Evolutionary conservation across 106 monocot species (phyloP).

Genomic region (Dendrobium nobile): DNA sequence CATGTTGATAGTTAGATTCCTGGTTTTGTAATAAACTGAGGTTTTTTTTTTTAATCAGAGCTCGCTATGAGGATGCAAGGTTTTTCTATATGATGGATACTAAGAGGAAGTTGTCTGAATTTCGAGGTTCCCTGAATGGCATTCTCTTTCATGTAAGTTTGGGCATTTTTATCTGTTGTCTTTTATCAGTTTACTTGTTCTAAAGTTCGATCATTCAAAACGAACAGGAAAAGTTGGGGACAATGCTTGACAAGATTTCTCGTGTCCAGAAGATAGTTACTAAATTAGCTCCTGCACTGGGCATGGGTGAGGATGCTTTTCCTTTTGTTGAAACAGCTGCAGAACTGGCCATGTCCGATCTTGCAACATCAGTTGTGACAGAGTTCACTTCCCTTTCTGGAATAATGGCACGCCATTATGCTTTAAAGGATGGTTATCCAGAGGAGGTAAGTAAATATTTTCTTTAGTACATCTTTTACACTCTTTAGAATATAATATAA

Average conservation of each 20-base stretch:
- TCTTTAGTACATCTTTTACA: neutral
- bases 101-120: constrained; percentile 71
- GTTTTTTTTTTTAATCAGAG: constrained; percentile 37
- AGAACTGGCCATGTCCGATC: constrained; percentile 91
- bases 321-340: constrained; percentile 62
- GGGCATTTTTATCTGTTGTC: neutral
- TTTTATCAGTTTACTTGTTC: neutral
- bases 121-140: constrained; percentile 58
- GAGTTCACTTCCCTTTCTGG: constrained; percentile 95
- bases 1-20: neutral
- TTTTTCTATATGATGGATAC: constrained; percentile 91
- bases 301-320: constrained; percentile 38
- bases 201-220: constrained; percentile 6
- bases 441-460: constrained; percentile 39
- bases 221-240: constrained; percentile 85
- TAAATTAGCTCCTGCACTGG: constrained; percentile 48
- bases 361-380: constrained; percentile 82
- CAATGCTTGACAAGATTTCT: constrained; percentile 81
- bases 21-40: neutral
- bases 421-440: constrained; percentile 68
- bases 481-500: neutral
- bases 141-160: constrained; percentile 94
- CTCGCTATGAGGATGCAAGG: constrained; percentile 93
- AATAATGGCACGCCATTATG: constrained; percentile 95
- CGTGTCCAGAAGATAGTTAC: constrained; percentile 56